Percentiles rank a stretch among this genome's conserved stretches.
phyloP scores from a whole-genome alignment of 495 filamentous ascomycete species.

The Penicillium tannophilum region DNA sequence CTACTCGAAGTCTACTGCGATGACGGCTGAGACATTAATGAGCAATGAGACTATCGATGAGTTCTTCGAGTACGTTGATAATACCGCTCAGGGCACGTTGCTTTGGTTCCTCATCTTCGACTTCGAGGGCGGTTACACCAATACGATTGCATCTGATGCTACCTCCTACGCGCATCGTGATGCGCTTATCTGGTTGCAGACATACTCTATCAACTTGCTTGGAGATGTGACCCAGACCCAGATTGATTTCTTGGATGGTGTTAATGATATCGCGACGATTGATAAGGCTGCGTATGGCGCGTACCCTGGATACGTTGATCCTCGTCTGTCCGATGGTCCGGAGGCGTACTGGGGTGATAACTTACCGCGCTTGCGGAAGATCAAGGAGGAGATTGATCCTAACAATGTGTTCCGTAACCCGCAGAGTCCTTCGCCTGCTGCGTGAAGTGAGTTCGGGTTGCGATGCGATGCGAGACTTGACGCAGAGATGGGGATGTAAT shows the following conservation, averaged over 20 bases:
- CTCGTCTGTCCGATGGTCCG: background rate
- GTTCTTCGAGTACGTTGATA: slow-evolving; percentile 45
- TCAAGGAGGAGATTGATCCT: slow-evolving; percentile 58
- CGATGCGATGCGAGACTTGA: background rate
- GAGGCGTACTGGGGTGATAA: slow-evolving; percentile 33
- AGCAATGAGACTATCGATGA: slow-evolving; percentile 35
- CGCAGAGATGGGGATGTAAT: background rate
- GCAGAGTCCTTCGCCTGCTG: slow-evolving; percentile 35
- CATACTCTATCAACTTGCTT: slow-evolving; percentile 43
- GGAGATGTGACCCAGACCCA: slow-evolving; percentile 41
- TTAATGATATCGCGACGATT: slow-evolving; percentile 36
- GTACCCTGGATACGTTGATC: slow-evolving; percentile 8
- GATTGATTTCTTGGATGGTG: slow-evolving; percentile 29
- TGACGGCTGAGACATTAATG: slow-evolving; percentile 45
- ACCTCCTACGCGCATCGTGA: slow-evolving; percentile 43
- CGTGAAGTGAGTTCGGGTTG: background rate
- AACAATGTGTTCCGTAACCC: slow-evolving; percentile 59
- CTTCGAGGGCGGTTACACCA: slow-evolving; percentile 40
- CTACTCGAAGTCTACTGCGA: slow-evolving; percentile 46
- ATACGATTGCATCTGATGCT: slow-evolving; percentile 33
- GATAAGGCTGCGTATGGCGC: slow-evolving; percentile 17
- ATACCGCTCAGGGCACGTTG: slow-evolving; percentile 44
- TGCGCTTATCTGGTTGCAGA: slow-evolving; percentile 42
- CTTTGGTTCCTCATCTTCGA: slow-evolving; percentile 47
- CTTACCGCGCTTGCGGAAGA: slow-evolving; percentile 43